A percentile compares a stretch with the other conserved stretches of the same genome.
Evolutionary conservation across 352 stramenopile species (phyloP).

Genomic region (Pythium chondricola): DNA sequence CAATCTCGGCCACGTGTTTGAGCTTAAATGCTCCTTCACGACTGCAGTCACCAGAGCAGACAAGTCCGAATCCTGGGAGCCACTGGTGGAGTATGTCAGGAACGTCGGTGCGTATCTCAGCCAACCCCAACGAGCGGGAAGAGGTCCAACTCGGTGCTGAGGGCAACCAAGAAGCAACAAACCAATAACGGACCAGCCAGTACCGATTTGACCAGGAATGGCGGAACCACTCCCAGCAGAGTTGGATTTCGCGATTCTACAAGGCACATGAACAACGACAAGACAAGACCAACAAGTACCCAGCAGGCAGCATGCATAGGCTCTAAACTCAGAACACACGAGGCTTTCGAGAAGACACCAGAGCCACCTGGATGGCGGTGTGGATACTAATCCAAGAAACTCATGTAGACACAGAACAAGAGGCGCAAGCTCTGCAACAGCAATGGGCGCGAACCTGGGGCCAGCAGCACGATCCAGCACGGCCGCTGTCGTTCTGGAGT

Average conservation of each 20-base stretch:
- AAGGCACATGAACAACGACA: background rate
- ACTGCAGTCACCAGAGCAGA: too few species aligned
- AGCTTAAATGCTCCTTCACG: too few species aligned
- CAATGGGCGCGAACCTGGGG: background rate
- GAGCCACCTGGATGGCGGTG: background rate
- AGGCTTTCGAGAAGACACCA: background rate
- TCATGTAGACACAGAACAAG: background rate
- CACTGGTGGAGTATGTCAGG: too few species aligned
- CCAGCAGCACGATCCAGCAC: background rate
- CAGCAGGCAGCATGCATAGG: background rate
- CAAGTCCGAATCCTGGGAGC: too few species aligned
- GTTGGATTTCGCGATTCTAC: too few species aligned
- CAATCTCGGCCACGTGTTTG: background rate
- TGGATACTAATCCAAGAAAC: constrained; percentile 4
- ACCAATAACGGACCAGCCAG: too few species aligned
- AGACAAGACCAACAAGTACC: background rate
- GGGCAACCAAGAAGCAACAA: too few species aligned
- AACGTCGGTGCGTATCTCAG: too few species aligned
- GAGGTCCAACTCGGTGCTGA: too few species aligned
- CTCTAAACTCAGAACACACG: constrained; percentile 1
- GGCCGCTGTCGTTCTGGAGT: background rate
- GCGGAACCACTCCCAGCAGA: too few species aligned
- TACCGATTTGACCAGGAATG: too few species aligned
- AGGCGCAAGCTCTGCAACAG: background rate
- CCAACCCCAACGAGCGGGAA: too few species aligned